A percentile compares a stretch with the other conserved stretches of the same genome.
phyloP scores from a whole-genome alignment of 73 alveolate genomes.

The Paramecium biaurelia region DNA sequence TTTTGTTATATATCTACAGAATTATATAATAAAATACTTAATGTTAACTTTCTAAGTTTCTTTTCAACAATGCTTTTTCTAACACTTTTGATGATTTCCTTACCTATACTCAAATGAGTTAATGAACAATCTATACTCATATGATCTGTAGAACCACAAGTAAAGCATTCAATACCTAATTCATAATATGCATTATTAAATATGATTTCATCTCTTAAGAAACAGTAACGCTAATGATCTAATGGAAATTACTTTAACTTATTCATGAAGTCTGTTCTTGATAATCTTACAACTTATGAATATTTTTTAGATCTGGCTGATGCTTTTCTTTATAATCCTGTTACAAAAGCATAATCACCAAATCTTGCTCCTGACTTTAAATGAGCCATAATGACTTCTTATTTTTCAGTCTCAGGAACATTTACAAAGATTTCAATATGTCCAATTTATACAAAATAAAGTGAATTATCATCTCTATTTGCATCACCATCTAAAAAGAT shows the following conservation, averaged over 20 bases:
- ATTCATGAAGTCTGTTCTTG: conserved; percentile 42
- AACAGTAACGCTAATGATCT: conserved; percentile 60
- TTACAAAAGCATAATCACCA: conserved; percentile 62
- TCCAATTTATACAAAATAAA: conserved; percentile 57
- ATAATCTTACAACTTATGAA: conserved; percentile 35
- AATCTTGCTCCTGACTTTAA: conserved; percentile 58
- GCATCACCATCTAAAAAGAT: conserved; percentile 46
- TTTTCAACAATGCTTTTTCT: not conserved
- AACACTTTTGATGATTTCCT: not conserved
- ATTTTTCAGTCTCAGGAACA: conserved; percentile 34
- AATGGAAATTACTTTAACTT: not conserved
- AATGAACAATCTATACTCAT: conserved; percentile 40
- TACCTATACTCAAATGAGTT: not conserved
- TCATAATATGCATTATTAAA: conserved; percentile 38
- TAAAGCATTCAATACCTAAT: conserved; percentile 23
- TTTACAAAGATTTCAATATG: conserved; percentile 52
- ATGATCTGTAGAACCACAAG: conserved; percentile 26
- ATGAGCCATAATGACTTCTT: conserved; percentile 37
- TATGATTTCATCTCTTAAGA: conserved; percentile 52
- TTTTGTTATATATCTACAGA: not conserved
- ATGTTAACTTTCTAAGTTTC: not conserved
- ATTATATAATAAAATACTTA: not conserved
- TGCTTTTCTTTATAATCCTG: conserved; percentile 30
- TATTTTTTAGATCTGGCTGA: conserved; percentile 60
- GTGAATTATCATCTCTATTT: conserved; percentile 42